phyloP scores from a whole-genome alignment of 2,329 filamentous ascomycete species.

The Cyclaneusma minus region DNA sequence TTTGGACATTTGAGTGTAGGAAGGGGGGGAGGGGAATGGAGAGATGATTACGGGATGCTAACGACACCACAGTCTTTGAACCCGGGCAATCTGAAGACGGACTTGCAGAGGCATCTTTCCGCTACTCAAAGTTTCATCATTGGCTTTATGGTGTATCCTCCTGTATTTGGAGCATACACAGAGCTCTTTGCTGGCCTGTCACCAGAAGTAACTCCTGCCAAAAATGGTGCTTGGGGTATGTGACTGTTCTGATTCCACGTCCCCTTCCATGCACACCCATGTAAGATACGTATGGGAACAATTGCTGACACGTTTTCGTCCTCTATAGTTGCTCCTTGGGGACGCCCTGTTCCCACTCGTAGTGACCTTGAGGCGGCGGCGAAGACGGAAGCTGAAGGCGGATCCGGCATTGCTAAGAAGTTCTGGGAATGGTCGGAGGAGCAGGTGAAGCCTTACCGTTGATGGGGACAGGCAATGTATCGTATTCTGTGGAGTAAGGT shows the following conservation, averaged over 20 bases:
- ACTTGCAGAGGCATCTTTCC: slow-evolving; percentile 7
- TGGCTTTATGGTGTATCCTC: slow-evolving; percentile 6
- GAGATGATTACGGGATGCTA: no score
- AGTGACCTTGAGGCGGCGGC: slow-evolving; percentile 18
- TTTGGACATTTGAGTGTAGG: no score
- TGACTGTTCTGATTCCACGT: neutral
- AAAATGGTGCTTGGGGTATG: slow-evolving; percentile 14
- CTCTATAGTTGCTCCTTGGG: slow-evolving; percentile 29
- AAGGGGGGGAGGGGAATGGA: no score
- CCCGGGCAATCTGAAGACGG: slow-evolving; percentile 15
- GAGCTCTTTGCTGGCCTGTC: slow-evolving; percentile 15
- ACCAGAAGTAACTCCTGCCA: slow-evolving; percentile 12
- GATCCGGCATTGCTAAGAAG: slow-evolving; percentile 20
- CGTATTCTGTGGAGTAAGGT: no score
- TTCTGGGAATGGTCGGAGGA: slow-evolving; percentile 31
- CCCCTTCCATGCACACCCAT: neutral
- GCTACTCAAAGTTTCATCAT: slow-evolving; percentile 6
- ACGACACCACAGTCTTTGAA: slow-evolving; percentile 16
- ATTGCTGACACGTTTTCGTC: slow-evolving; percentile 3
- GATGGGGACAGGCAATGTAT: neutral
- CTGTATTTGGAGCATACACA: slow-evolving; percentile 16
- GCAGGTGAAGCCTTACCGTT: slow-evolving; percentile 19
- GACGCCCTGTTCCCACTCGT: slow-evolving; percentile 19
- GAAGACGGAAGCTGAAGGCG: slow-evolving; percentile 20
- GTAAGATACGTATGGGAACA: neutral